These are phyloP conservation scores for Triticum timopheevii DNA, from an alignment of 176 grass and related monocot genomes.

Conservation along the genomic window DNA sequence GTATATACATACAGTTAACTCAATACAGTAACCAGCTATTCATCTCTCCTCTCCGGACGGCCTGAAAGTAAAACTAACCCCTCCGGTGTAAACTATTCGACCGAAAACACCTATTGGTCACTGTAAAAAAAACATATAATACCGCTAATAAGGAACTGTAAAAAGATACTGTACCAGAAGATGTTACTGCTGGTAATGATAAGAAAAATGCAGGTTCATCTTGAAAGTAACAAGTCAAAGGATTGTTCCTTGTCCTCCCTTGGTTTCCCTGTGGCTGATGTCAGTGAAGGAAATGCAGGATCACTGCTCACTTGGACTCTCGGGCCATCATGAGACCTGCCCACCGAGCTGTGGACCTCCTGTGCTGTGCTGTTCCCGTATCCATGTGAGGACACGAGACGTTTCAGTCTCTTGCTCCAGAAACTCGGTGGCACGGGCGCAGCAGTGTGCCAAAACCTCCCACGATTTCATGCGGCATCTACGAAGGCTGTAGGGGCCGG, in stretches of 20 bases:
- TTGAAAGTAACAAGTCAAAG: background rate
- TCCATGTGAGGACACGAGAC: conserved; percentile 26
- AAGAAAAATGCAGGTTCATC: conserved; percentile 5
- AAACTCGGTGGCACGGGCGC: conserved; percentile 18
- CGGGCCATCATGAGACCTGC: background rate
- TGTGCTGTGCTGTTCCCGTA: conserved; percentile 13
- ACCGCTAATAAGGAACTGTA: conserved; percentile 22
- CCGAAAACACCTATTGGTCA: conserved; percentile 7
- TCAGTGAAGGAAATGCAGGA: background rate
- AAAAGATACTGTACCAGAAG: background rate
- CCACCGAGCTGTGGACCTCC: conserved; percentile 22
- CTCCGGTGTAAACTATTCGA: conserved; percentile 1
- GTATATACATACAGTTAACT: conserved; percentile 17
- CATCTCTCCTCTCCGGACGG: background rate
- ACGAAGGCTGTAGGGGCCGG: background rate
- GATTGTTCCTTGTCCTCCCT: background rate
- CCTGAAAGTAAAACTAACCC: background rate
- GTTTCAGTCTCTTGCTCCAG: conserved; percentile 26
- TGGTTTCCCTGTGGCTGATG: conserved; percentile 19
- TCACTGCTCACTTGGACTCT: background rate
- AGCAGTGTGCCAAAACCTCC: conserved; percentile 37
- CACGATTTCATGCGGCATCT: conserved; percentile 60
- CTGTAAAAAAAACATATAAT: conserved; percentile 6
- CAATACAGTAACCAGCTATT: conserved; percentile 6
- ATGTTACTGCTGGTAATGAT: conserved; percentile 11